Evolutionary conservation across 2,329 filamentous ascomycete genomes (phyloP).

Genomic region (Tolypocladium tropicale): DNA sequence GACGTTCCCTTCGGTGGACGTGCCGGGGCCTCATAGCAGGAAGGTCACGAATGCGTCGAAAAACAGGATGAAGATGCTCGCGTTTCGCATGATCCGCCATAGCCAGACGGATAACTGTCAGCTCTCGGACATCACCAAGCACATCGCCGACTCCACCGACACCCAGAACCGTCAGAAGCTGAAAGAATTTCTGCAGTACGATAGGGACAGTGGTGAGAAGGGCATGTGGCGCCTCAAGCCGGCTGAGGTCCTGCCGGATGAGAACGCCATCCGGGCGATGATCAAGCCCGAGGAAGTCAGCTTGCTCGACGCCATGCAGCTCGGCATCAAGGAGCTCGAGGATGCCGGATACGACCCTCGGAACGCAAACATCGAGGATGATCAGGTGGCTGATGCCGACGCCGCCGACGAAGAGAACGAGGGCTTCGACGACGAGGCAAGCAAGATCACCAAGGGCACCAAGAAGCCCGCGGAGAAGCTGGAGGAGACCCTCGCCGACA

Average conservation of each 20-base stretch:
- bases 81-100: conserved; percentile 77
- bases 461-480: conserved; percentile 38
- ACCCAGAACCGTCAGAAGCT: conserved; percentile 95
- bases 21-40: conserved; percentile 85
- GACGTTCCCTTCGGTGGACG: conserved; percentile 81
- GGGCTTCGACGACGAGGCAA: conserved; percentile 33
- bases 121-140: conserved; percentile 78
- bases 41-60: conserved; percentile 97
- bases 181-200: conserved; percentile 89
- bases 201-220: conserved; percentile 62
- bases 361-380: conserved; percentile 52
- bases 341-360: conserved; percentile 77
- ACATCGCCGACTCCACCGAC: conserved; percentile 87
- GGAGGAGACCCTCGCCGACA: conserved; percentile 69
- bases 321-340: conserved; percentile 80
- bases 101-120: conserved; percentile 59
- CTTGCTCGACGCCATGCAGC: conserved; percentile 90
- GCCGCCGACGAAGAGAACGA: conserved; percentile 52
- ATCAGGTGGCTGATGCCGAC: conserved; percentile 32
- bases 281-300: conserved; percentile 95
- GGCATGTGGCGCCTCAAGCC: conserved; percentile 70
- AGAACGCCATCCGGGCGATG: conserved; percentile 71
- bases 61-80: conserved; percentile 92
- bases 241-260: conserved; percentile 67
- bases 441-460: conserved; percentile 24